Evolutionary conservation across 2,329 filamentous ascomycete species (phyloP).

Genomic region (Sclerotinia spermophila): DNA sequence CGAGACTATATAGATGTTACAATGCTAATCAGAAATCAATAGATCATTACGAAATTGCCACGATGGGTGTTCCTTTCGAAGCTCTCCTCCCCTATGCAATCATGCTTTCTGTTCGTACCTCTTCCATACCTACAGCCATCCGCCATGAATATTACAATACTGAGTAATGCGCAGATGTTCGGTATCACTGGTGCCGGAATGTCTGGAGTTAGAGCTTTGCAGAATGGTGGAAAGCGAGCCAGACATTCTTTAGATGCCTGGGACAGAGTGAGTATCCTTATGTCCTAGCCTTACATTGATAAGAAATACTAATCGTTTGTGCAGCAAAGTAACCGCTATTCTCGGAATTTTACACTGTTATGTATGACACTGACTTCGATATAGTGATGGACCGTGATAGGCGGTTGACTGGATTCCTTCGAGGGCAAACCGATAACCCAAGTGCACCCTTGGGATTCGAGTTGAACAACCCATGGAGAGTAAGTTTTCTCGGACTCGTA

Average conservation of each 20-base stretch:
- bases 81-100: constrained; percentile 42
- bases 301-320: constrained; percentile 28
- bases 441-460: constrained; percentile 41
- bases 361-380: constrained; percentile 22
- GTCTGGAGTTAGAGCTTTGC: constrained; percentile 39
- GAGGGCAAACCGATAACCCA: constrained; percentile 41
- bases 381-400: constrained; percentile 44
- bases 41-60: constrained; percentile 30
- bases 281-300: not conserved
- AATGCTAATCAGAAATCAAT: constrained; percentile 18
- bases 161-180: constrained; percentile 39
- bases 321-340: constrained; percentile 38
- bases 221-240: constrained; percentile 41
- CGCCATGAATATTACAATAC: constrained; percentile 16
- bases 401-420: constrained; percentile 40
- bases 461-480: constrained; percentile 43
- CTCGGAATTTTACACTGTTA: not conserved
- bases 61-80: constrained; percentile 44
- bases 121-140: not conserved
- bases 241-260: constrained; percentile 42
- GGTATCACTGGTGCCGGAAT: constrained; percentile 40
- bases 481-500: constrained; percentile 29
- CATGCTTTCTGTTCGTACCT: constrained; percentile 39
- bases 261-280: constrained; percentile 39
- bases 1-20: not conserved